Evolutionary conservation across 2,329 filamentous ascomycete genomes (phyloP).

Genomic region (Claviceps maximensis): DNA sequence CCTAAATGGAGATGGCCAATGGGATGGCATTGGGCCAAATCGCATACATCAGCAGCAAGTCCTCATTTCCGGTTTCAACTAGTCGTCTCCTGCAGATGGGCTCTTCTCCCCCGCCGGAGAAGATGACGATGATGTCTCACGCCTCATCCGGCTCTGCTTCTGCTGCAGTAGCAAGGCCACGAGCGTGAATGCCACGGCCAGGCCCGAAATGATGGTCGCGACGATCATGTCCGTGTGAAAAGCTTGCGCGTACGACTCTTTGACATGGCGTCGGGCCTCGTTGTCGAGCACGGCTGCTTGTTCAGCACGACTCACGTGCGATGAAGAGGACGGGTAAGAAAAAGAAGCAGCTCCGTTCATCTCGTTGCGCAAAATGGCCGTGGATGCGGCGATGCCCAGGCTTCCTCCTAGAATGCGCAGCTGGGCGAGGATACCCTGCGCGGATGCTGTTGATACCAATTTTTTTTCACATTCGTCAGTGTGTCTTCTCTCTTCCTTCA

Average conservation of each 20-base stretch:
- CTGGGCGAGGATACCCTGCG: constrained; percentile 40
- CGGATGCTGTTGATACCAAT: constrained; percentile 30
- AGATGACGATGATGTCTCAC: neutral
- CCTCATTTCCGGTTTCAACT: too few relatives aligned
- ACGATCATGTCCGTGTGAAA: constrained; percentile 34
- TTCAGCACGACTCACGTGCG: constrained; percentile 11
- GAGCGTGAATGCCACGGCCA: constrained; percentile 27
- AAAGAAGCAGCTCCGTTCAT: neutral
- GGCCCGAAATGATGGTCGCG: constrained; percentile 26
- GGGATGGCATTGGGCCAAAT: too few relatives aligned
- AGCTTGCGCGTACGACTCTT: constrained; percentile 28
- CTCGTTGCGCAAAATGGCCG: constrained; percentile 28
- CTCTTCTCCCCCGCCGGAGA: neutral
- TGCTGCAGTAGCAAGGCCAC: neutral
- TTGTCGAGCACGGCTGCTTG: constrained; percentile 14
- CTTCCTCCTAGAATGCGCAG: constrained; percentile 39
- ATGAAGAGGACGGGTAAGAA: neutral
- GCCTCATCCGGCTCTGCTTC: neutral
- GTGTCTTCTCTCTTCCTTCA: neutral
- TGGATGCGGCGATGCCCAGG: constrained; percentile 39
- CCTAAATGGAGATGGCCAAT: too few relatives aligned
- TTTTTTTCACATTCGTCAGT: neutral
- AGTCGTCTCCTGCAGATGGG: neutral
- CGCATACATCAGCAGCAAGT: too few relatives aligned
- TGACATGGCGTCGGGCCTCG: constrained; percentile 11